phyloP scores from a whole-genome alignment of 2,329 filamentous ascomycete species.

The Pyrenochaeta sp. region DNA sequence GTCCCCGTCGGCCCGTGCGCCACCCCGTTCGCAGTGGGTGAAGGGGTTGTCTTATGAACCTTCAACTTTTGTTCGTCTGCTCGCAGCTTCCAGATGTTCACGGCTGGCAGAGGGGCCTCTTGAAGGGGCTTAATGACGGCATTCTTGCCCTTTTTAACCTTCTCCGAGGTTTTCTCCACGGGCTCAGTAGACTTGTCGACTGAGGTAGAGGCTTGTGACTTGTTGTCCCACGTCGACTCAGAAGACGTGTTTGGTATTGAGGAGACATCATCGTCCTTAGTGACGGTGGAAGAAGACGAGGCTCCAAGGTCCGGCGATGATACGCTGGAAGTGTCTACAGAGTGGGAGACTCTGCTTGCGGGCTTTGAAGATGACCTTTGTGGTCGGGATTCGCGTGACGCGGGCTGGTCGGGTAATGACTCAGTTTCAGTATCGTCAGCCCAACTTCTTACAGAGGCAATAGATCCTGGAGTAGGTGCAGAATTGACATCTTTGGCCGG shows the following conservation, averaged over 20 bases:
- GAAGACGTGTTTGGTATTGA: constrained; percentile 70
- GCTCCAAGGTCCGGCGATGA: constrained; percentile 65
- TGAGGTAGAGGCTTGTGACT: constrained; percentile 69
- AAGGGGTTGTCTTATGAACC: constrained; percentile 54
- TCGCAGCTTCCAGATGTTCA: constrained; percentile 89
- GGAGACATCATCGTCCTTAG: constrained; percentile 68
- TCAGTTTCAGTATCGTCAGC: constrained; percentile 59
- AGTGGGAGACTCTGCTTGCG: constrained; percentile 15
- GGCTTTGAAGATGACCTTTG: constrained; percentile 28
- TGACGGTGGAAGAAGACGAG: constrained; percentile 61
- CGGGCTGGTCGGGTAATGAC: constrained; percentile 34
- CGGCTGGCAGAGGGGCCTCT: constrained; percentile 80
- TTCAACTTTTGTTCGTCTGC: constrained; percentile 71
- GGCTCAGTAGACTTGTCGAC: constrained; percentile 67
- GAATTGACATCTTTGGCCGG: constrained; percentile 51
- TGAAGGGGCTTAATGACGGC: constrained; percentile 69
- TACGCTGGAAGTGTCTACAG: constrained; percentile 34
- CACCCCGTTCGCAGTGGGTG: constrained; percentile 32
- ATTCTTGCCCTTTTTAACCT: constrained; percentile 57
- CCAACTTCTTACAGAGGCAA: constrained; percentile 51
- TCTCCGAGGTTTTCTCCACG: constrained; percentile 62
- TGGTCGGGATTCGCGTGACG: constrained; percentile 30
- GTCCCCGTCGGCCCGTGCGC: constrained; percentile 16
- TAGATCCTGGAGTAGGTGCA: constrained; percentile 28
- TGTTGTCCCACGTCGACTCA: constrained; percentile 73